phyloP scores from a whole-genome alignment of 768 basidiomycete genomes.

The Tulasnella sp. region DNA sequence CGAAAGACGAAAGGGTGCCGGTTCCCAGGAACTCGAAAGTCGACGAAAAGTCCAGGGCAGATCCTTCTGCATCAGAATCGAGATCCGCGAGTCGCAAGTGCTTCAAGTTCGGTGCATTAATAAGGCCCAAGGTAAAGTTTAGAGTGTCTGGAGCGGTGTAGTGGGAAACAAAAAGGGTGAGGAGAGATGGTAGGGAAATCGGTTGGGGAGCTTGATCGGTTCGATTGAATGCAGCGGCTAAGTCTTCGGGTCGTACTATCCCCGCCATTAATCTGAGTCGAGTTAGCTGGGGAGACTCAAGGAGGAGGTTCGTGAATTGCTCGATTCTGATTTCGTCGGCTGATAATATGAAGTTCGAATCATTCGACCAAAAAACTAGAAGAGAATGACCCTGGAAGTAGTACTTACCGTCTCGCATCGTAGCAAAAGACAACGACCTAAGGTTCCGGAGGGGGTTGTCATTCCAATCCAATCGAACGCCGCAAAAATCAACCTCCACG shows the following conservation, averaged over 20 bases:
- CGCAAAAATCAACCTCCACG: not conserved
- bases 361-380: not conserved
- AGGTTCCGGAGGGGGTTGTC: not conserved
- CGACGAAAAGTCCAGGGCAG: not conserved
- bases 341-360: not conserved
- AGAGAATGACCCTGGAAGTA: not conserved
- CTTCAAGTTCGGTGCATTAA: not conserved
- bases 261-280: not conserved
- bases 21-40: not conserved
- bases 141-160: not conserved
- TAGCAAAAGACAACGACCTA: not conserved
- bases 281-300: not conserved
- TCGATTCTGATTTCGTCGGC: not conserved
- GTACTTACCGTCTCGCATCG: not conserved
- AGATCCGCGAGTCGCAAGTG: not conserved
- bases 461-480: not conserved
- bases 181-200: not conserved
- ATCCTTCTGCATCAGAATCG: not conserved
- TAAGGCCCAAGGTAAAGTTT: not conserved
- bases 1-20: not conserved
- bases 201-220: not conserved
- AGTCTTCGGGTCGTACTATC: not conserved
- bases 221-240: not conserved
- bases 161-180: not conserved
- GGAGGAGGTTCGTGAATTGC: not conserved